Percentiles rank a stretch among this genome's conserved stretches.
These are phyloP conservation scores for Zostera marina DNA, from an alignment of 116 monocot genomes.

Conservation along the genomic window DNA sequence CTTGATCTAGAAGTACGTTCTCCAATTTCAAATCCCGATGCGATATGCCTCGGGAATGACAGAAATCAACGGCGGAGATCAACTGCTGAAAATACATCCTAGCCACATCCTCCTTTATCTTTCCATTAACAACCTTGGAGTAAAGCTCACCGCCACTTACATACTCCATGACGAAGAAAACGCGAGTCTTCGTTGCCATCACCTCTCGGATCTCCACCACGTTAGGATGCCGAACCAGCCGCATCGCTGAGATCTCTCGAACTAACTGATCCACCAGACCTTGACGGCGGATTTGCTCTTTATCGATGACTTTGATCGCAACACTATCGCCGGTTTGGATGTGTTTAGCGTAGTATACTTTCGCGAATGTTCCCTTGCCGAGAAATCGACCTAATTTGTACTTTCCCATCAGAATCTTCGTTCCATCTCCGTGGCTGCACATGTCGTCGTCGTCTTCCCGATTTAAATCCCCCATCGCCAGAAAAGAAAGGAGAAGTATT, in stretches of 20 bases:
- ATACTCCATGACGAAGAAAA: constrained; percentile 59
- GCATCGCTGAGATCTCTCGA: constrained; percentile 62
- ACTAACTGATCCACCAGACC: constrained; percentile 42
- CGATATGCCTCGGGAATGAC: constrained; percentile 49
- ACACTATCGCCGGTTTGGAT: constrained; percentile 23
- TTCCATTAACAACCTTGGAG: constrained; percentile 30
- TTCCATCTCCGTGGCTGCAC: too few species aligned
- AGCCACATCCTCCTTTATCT: constrained; percentile 36
- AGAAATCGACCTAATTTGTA: constrained; percentile 52
- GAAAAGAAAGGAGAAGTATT: too few species aligned
- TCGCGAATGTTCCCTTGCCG: constrained; percentile 47
- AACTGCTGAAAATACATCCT: constrained; percentile 49
- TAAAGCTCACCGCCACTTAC: constrained; percentile 67
- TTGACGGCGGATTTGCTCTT: constrained; percentile 42
- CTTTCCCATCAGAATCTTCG: constrained; percentile 7
- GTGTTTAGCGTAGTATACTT: constrained; percentile 40
- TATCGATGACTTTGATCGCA: constrained; percentile 51
- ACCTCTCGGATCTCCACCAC: constrained; percentile 63
- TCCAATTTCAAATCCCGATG: constrained; percentile 71
- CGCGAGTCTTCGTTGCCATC: constrained; percentile 47
- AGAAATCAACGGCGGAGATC: constrained; percentile 57
- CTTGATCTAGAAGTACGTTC: constrained; percentile 52
- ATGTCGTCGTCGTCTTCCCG: not conserved
- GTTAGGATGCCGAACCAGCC: constrained; percentile 46
- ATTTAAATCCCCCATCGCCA: too few species aligned